A percentile compares a stretch with the other conserved stretches of the same genome.
phyloP scores from a whole-genome alignment of 148 eudicot species.

The Fallopia convolvulus region DNA sequence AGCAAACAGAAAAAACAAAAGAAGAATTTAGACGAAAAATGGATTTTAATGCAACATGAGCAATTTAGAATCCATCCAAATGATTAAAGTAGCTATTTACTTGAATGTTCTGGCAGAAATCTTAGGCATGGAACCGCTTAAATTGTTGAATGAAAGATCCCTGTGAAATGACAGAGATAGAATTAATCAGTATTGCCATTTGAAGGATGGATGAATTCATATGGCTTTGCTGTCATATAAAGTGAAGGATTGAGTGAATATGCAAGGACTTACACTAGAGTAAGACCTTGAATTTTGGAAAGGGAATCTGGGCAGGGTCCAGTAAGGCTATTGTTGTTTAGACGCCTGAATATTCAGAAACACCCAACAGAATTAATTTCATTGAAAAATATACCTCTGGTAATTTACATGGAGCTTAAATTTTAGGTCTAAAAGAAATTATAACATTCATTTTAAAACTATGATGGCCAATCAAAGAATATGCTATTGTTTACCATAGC shows the following conservation, averaged over 20 bases:
- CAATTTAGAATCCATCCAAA: background rate
- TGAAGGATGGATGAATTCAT: background rate
- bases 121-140: conserved; percentile 79
- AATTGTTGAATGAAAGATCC: conserved; percentile 85
- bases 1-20: conserved; percentile 13
- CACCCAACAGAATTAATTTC: background rate
- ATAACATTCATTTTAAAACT: background rate
- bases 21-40: conserved; percentile 2
- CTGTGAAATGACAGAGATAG: conserved; percentile 22
- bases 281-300: conserved; percentile 48
- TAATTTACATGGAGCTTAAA: background rate
- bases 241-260: background rate
- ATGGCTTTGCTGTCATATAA: background rate
- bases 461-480: background rate
- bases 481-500: background rate
- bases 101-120: conserved; percentile 70
- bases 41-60: conserved; percentile 10
- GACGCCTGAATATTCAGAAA: conserved; percentile 43
- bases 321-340: conserved; percentile 81
- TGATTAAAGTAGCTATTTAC: conserved; percentile 28
- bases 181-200: background rate
- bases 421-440: background rate
- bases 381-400: background rate
- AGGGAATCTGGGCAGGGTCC: conserved; percentile 63
- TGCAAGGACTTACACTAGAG: conserved; percentile 65